Evolutionary conservation across 257 asterid genomes (phyloP), one percentile per base, ranked within the genome.

Genomic region (Solanum pimpinellifolium): DNA sequence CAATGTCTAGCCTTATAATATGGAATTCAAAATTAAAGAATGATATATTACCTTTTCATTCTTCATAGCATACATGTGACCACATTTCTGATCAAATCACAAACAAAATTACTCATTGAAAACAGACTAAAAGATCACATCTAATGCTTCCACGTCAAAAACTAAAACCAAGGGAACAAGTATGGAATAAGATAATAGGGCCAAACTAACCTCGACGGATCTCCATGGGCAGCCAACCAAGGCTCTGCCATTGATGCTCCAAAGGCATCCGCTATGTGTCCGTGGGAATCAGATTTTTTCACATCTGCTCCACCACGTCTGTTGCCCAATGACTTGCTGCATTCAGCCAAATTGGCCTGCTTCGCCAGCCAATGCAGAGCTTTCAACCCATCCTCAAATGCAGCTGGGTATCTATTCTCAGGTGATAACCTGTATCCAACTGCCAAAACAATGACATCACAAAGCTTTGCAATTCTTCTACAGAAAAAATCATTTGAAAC

Each of bases 151-250:
- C 83, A 86, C 33, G 73, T 29, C 11, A 47, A 65, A 86, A 77
- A 86, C 31, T 85, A 42, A 33, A 80, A 85, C 87, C n/a, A 85
- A 72, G 66, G 83, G 12, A 80, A 85, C 27, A 25, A 81, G 70
- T 56, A 87, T 46, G 47, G 29, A 80, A 21, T 70, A 75, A 89
- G 86, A 33, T 29, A 73, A 47, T 13, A 33, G 81, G 69, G 85
- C 60, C 75, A 86, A 87, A 86, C 91, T 75, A 86, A 96, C 99
- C 99, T 95, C 66, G 97, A 95, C 27, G 98, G 99, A 94, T 96
- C 99, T 29, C 95, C 99, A 88, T 96, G 99, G 74, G 99, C 96
- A 92, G 98, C 98, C 95, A 96, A 88, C 99, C 99, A 96, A 8
- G 99, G 99, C 92, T 96, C 99, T 52, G 93, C 95, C 98, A 95